Evolutionary conservation across 768 basidiomycete genomes (phyloP).

Genomic region (Leccinum incarnatum): DNA sequence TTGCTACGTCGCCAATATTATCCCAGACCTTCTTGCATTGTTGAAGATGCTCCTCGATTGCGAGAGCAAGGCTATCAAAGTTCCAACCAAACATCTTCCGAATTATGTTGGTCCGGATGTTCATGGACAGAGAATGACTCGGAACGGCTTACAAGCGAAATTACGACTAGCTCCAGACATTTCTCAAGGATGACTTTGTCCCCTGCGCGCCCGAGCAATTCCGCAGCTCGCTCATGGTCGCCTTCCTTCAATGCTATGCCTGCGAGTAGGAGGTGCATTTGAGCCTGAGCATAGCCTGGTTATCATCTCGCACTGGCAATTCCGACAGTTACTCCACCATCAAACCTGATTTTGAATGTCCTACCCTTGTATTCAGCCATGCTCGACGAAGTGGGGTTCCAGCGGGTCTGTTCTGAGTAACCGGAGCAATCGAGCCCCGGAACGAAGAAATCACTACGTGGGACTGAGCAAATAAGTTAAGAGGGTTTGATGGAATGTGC

Average conservation of each 20-base stretch:
- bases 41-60: background rate
- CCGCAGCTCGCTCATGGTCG: background rate
- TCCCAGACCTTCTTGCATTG: background rate
- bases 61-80: background rate
- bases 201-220: background rate
- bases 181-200: background rate
- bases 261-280: background rate
- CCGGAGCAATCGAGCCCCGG: too few species aligned
- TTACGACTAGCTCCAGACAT: background rate
- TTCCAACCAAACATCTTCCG: background rate
- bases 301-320: background rate
- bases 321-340: background rate
- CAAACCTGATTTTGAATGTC: too few species aligned
- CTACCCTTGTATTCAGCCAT: too few species aligned
- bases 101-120: background rate
- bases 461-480: too few species aligned
- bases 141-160: background rate
- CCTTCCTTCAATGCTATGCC: background rate
- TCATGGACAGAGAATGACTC: background rate
- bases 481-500: too few species aligned
- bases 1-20: background rate
- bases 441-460: too few species aligned
- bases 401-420: too few species aligned
- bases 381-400: too few species aligned
- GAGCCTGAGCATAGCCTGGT: background rate